Evolutionary conservation across 345 rosid species (phyloP), one percentile per base, ranked within the genome.

Genomic region (Angophora floribunda): DNA sequence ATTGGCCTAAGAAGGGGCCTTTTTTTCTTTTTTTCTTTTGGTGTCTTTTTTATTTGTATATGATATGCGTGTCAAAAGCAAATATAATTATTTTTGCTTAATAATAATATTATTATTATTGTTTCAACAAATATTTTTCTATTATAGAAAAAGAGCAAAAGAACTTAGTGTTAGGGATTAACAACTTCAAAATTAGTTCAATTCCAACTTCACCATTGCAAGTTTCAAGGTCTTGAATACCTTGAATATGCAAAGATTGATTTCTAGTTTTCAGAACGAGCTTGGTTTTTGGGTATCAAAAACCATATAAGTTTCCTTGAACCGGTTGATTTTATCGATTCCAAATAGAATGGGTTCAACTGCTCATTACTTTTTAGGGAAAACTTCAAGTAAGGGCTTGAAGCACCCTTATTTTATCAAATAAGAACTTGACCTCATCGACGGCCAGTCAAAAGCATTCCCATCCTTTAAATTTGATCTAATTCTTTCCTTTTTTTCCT

Each of bases 211-310:
- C 5, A 30, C 1, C 44, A 14, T 30, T 30, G 5, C 14, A n/a
- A 15, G 4, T 65, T 28, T 6, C 16, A 4, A 21, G 41, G 2
- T 65, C 21, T 6, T 0, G 1, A 2, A 30, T 65, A 55, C 1
- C 61, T 26, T 1, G 22, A 55, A 55, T 11, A 0, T 21, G 28
- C 0, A 26, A 70, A 16, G 80, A 19, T 6, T 0, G 13, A 32
- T 70, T 70, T 32, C 32, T 3, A 70, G 6, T 67, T 67, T 67
- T 17, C 32, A 9, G 45, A 67, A 32, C 1, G 0, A 1, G 6
- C 79, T 67, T 12, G 6, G 4, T 32, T 67, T 32, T 7, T 2
- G 0, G 3, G 3, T 67, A 67, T 1, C 2, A 0, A 9, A 36
- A 32, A 32, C 12, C 5, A 9, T 10, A 16, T 32, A 1, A 1